phyloP scores from a whole-genome alignment of 129 eudicot species.

The Rutidosis leptorrhynchoides region DNA sequence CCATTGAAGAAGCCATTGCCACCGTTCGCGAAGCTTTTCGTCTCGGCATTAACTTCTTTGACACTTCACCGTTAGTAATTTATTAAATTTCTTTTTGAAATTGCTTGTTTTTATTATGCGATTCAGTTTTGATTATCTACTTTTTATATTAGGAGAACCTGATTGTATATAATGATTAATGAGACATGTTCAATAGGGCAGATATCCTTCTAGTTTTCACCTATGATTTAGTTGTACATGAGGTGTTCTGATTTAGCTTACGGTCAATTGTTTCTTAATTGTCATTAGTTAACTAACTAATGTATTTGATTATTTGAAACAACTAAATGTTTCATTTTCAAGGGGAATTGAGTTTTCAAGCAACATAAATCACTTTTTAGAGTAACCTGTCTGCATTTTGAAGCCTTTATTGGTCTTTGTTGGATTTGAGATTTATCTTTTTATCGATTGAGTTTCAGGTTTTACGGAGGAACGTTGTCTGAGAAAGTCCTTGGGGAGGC shows the following conservation, averaged over 20 bases:
- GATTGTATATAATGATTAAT: no score
- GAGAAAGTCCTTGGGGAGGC: conserved; percentile 81
- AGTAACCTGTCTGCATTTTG: not conserved
- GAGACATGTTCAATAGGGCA: no score
- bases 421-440: not conserved
- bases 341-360: no score
- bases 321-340: conserved; percentile 4
- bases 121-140: no score
- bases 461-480: conserved; percentile 85
- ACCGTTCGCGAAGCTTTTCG: conserved; percentile 74
- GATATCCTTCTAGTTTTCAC: no score
- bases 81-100: not conserved
- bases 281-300: no score
- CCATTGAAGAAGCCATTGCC: conserved; percentile 75
- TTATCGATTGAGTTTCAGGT: conserved; percentile 39
- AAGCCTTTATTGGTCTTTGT: not conserved
- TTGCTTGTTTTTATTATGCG: not conserved
- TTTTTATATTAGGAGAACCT: no score
- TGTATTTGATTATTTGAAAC: conserved; percentile 12
- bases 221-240: no score
- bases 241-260: no score
- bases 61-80: conserved; percentile 82
- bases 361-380: conserved; percentile 5
- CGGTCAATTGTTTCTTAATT: no score
- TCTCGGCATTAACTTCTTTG: conserved; percentile 91